phyloP scores from a whole-genome alignment of 2,329 filamentous ascomycete species.

The Clonostachys rhizophaga region DNA sequence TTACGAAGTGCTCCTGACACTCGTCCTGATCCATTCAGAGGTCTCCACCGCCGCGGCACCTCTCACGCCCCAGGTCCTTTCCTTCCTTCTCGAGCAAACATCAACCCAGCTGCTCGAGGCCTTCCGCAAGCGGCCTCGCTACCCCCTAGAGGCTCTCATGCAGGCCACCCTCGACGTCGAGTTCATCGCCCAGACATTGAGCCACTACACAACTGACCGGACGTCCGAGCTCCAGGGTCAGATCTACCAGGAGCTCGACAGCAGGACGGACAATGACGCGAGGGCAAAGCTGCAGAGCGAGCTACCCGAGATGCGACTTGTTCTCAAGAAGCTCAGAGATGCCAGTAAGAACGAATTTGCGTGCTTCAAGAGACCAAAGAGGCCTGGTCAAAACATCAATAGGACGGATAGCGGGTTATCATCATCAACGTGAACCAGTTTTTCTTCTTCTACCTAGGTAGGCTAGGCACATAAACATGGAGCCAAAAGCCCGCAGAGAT shows the following conservation, averaged over 20 bases:
- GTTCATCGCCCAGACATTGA: slow-evolving; percentile 91
- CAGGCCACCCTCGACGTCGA: slow-evolving; percentile 97
- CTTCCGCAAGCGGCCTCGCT: slow-evolving; percentile 64
- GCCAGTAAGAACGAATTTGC: slow-evolving; percentile 81
- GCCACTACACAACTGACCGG: slow-evolving; percentile 80
- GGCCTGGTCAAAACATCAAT: slow-evolving; percentile 24
- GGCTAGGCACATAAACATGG: too few relatives aligned
- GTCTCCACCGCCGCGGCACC: slow-evolving; percentile 74
- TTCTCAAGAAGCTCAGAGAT: slow-evolving; percentile 80
- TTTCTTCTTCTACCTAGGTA: too few relatives aligned
- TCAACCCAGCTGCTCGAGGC: slow-evolving; percentile 76
- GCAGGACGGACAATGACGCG: slow-evolving; percentile 83
- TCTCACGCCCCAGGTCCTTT: slow-evolving; percentile 76
- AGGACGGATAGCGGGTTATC: slow-evolving; percentile 25
- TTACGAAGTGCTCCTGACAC: slow-evolving; percentile 76
- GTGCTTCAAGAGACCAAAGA: slow-evolving; percentile 69
- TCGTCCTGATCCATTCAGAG: slow-evolving; percentile 90
- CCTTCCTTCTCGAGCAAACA: slow-evolving; percentile 79
- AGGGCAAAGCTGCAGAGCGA: slow-evolving; percentile 77
- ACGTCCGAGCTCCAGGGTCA: slow-evolving; percentile 79
- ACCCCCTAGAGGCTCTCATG: slow-evolving; percentile 79
- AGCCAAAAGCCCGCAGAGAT: too few relatives aligned
- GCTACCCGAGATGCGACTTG: slow-evolving; percentile 81
- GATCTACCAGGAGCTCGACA: slow-evolving; percentile 89
- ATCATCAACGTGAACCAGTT: slow-evolving; percentile 4